Conservation (phyloP, 139 green algal species). For the Chlamydomonas sphaeroides region DNA sequence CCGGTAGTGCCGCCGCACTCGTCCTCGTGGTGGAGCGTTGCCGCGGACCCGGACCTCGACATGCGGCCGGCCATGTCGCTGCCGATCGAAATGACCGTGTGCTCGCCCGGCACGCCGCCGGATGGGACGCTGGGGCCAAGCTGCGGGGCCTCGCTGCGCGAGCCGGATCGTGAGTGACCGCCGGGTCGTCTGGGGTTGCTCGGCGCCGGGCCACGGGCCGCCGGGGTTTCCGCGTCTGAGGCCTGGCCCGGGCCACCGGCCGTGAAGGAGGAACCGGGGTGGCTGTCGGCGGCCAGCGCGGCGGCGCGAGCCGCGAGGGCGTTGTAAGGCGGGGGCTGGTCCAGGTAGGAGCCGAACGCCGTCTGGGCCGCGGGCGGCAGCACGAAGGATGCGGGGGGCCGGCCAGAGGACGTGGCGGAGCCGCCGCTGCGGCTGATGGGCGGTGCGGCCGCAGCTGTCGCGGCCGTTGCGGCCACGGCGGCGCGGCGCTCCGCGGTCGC, state of each 20-base stretch:
- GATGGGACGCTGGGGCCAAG: too few relatives aligned
- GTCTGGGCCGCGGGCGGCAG: slow-evolving; percentile 12
- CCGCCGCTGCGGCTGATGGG: too few relatives aligned
- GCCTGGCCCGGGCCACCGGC: not conserved
- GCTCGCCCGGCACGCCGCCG: too few relatives aligned
- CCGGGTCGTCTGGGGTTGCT: too few relatives aligned
- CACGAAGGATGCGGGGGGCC: too few relatives aligned
- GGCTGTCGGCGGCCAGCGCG: too few relatives aligned
- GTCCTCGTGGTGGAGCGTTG: not conserved
- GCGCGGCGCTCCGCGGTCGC: slow-evolving; percentile 6
- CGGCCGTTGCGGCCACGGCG: not conserved
- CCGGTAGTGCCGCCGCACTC: slow-evolving; percentile 10
- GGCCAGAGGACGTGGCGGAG: too few relatives aligned
- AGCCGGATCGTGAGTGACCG: not conserved
- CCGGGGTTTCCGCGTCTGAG: not conserved
- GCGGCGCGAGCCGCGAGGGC: not conserved
- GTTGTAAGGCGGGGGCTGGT: slow-evolving; percentile 17
- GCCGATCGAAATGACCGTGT: too few relatives aligned
- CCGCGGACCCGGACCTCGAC: slow-evolving; percentile 6
- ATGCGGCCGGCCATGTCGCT: not conserved
- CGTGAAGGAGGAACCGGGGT: too few relatives aligned
- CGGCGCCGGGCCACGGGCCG: not conserved
- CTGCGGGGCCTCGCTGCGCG: too few relatives aligned
- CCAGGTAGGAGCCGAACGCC: slow-evolving; percentile 28
- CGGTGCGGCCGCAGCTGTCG: not conserved